Conservation (phyloP, 495 filamentous ascomycete genomes). For the Aspergillus funiculosus region DNA sequence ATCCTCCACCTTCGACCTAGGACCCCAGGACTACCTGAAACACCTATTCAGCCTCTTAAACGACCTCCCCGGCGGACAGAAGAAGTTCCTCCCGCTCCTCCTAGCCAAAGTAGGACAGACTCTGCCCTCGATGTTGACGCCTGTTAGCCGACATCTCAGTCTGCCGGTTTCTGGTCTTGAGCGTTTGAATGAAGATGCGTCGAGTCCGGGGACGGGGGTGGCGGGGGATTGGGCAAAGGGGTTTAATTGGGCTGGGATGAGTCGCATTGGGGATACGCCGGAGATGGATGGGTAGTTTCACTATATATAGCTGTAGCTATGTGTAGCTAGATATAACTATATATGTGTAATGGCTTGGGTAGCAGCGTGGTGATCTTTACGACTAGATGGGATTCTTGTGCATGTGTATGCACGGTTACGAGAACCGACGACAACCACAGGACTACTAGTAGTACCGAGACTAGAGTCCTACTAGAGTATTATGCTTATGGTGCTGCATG, state of each 20-base stretch:
- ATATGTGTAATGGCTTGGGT: too few relatives aligned
- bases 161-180: too few relatives aligned
- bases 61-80: slow-evolving; percentile 61
- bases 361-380: too few relatives aligned
- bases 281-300: slow-evolving; percentile 19
- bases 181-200: too few relatives aligned
- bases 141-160: slow-evolving; percentile 34
- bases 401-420: too few relatives aligned
- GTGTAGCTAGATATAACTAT: too few relatives aligned
- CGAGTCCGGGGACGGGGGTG: background rate
- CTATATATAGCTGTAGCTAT: too few relatives aligned
- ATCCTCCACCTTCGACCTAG: slow-evolving; percentile 53
- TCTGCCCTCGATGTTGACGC: slow-evolving; percentile 53
- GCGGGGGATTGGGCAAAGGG: background rate
- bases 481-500: too few relatives aligned
- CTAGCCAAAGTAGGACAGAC: slow-evolving; percentile 63
- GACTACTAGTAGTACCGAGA: too few relatives aligned
- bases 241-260: slow-evolving; percentile 25
- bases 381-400: too few relatives aligned
- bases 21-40: slow-evolving; percentile 68
- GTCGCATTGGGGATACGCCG: slow-evolving; percentile 21
- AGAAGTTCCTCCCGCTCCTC: slow-evolving; percentile 64
- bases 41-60: slow-evolving; percentile 62
- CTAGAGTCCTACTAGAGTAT: too few relatives aligned
- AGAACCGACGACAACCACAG: too few relatives aligned